Evolutionary conservation across 78 protist genomes (phyloP), one percentile per base, ranked within the genome.

Genomic region (Tieghemostelium lacteum): DNA sequence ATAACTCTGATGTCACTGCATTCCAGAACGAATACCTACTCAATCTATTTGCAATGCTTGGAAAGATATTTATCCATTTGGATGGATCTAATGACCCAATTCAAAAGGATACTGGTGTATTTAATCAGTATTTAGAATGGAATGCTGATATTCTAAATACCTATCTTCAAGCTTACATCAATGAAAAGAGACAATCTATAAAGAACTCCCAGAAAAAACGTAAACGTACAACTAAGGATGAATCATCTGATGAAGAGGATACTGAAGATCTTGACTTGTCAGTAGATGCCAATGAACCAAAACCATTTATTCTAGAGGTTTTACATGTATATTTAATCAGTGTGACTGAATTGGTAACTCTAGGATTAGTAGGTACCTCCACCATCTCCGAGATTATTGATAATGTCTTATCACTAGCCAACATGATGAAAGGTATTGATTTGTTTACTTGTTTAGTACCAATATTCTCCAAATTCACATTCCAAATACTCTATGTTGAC

Each of bases 401-500:
- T 49, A 49, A n/a, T 5, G 37, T 74, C 1, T 54, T 54, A 45
- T n/a, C 42, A 17, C 34, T 69, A 0, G 20, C 52, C 39, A 50
- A 83, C 16, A 26, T 58, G 12, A n/a, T 39, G 0, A 52, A 37
- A 24, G 52, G 75, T 24, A 14, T 26, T 16, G 37, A 60, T 10
- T 29, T 58, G 29, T 55, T 83, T 40, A 20, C 12, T 8, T 29
- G 55, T 12, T 28, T 83, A 17, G 28, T 69, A 12, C 91, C 91
- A 14, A 60, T 60, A 0, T 10, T 57, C 39, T 42, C 91, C 20
- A 83, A 83, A 33, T 83, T 69, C 33, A 33, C 39, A 20, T 60
- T 40, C 37, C 91, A 83, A 83, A 20, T 69, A 14, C 58, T 58
- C 45, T 55, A 60, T 26, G n/a, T n/a, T n/a, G n/a, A n/a, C n/a